Conservation (phyloP, 495 filamentous ascomycete species). For the Lepraria neglecta region DNA sequence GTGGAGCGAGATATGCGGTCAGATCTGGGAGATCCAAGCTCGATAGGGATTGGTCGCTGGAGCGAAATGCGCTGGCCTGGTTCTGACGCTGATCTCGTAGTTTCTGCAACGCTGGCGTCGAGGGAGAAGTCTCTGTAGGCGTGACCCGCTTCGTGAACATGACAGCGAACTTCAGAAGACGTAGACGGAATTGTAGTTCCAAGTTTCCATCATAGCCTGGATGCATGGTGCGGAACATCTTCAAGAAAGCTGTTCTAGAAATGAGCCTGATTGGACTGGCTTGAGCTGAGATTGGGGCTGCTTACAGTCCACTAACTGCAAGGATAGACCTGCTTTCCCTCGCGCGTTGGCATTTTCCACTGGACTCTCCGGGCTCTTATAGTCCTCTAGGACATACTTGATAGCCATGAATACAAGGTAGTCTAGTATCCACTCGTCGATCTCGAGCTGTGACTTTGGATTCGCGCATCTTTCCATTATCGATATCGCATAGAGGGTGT, state of each 20-base stretch:
- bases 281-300: background rate
- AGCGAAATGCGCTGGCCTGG: constrained; percentile 12
- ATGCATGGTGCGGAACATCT: constrained; percentile 33
- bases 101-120: background rate
- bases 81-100: constrained; percentile 12
- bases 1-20: background rate
- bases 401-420: constrained; percentile 46
- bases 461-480: constrained; percentile 24
- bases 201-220: constrained; percentile 17
- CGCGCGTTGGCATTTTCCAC: background rate
- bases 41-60: background rate
- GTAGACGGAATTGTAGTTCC: constrained; percentile 31
- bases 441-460: constrained; percentile 31
- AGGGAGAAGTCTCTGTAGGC: constrained; percentile 3
- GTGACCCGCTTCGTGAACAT: constrained; percentile 32
- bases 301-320: constrained; percentile 28
- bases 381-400: constrained; percentile 29
- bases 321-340: constrained; percentile 14
- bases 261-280: background rate
- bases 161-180: constrained; percentile 32
- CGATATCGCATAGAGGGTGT: background rate
- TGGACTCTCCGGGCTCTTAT: background rate
- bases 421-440: constrained; percentile 50
- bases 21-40: constrained; percentile 3
- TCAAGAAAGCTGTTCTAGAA: constrained; percentile 29